These are phyloP conservation scores for Dendrothele bispora DNA, from an alignment of 768 basidiomycete genomes.

Conservation along the genomic window DNA sequence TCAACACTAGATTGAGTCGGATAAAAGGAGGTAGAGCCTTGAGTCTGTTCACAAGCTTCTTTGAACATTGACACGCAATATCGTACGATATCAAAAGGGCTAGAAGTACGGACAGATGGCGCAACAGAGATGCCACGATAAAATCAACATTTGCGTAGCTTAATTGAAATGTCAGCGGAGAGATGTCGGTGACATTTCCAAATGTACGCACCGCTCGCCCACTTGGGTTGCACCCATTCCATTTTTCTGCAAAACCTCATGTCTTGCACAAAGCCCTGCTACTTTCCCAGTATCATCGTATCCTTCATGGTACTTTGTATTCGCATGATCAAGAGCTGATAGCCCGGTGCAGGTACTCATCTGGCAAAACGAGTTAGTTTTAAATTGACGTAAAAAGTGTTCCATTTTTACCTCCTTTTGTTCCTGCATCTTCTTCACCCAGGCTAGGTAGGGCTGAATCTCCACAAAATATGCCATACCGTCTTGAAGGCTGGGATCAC, in stretches of 20 bases:
- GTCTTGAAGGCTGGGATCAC: slow-evolving; percentile 28
- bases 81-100: slow-evolving; percentile 9
- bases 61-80: slow-evolving; percentile 15
- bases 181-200: too few relatives aligned
- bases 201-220: slow-evolving; percentile 19
- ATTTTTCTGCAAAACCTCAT: slow-evolving; percentile 18
- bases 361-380: background rate
- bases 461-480: slow-evolving; percentile 27
- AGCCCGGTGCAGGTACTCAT: too few relatives aligned
- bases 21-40: background rate
- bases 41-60: slow-evolving; percentile 4
- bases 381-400: background rate
- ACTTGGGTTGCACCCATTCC: slow-evolving; percentile 23
- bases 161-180: background rate
- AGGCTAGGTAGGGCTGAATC: slow-evolving; percentile 12
- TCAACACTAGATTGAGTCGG: background rate
- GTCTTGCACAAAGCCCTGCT: slow-evolving; percentile 19
- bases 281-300: too few relatives aligned
- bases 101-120: background rate
- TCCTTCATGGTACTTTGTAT: background rate
- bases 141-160: slow-evolving; percentile 13
- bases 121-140: slow-evolving; percentile 1
- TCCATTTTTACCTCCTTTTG: slow-evolving; percentile 19
- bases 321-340: slow-evolving; percentile 8
- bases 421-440: too few relatives aligned